phyloP scores from a whole-genome alignment of 2,329 filamentous ascomycete species.

The Ophiosphaerella herpotricha region DNA sequence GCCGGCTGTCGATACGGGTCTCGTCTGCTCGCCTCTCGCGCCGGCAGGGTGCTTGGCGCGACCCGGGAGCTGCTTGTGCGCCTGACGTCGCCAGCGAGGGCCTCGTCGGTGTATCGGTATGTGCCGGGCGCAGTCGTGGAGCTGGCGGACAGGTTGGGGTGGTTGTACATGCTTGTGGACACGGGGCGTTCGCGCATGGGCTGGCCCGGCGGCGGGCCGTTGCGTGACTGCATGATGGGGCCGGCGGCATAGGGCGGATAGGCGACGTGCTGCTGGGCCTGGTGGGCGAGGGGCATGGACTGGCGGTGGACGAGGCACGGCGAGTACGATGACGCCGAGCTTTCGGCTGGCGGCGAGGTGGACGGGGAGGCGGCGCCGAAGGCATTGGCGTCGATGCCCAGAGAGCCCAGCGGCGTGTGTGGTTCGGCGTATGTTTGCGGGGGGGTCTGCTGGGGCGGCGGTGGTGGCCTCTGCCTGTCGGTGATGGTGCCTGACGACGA shows the following conservation, averaged over 20 bases:
- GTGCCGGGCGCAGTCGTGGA: constrained; percentile 48
- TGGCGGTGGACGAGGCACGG: constrained; percentile 48
- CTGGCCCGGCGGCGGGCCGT: constrained; percentile 32
- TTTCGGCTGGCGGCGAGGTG: constrained; percentile 29
- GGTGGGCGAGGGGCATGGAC: constrained; percentile 50
- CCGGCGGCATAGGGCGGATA: constrained; percentile 36
- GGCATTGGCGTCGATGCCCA: constrained; percentile 49
- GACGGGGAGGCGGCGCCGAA: constrained; percentile 41
- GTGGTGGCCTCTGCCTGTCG: constrained; percentile 31
- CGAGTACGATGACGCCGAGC: constrained; percentile 34
- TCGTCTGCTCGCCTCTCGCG: constrained; percentile 70
- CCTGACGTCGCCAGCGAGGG: constrained; percentile 40
- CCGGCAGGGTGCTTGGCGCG: constrained; percentile 64
- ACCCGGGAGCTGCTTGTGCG: constrained; percentile 68
- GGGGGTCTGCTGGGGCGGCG: constrained; percentile 26
- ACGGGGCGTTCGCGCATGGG: constrained; percentile 46
- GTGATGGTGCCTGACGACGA: constrained; percentile 47
- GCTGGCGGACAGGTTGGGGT: constrained; percentile 53
- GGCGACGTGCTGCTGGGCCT: constrained; percentile 45
- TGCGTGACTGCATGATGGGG: constrained; percentile 33
- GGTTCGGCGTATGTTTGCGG: constrained; percentile 17
- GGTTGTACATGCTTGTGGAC: constrained; percentile 55
- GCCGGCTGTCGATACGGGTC: constrained; percentile 67
- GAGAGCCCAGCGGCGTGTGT: constrained; percentile 32
- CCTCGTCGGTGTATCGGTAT: constrained; percentile 55